Conservation (phyloP, 2,329 filamentous ascomycete genomes). For the Scorias spongiosa region DNA sequence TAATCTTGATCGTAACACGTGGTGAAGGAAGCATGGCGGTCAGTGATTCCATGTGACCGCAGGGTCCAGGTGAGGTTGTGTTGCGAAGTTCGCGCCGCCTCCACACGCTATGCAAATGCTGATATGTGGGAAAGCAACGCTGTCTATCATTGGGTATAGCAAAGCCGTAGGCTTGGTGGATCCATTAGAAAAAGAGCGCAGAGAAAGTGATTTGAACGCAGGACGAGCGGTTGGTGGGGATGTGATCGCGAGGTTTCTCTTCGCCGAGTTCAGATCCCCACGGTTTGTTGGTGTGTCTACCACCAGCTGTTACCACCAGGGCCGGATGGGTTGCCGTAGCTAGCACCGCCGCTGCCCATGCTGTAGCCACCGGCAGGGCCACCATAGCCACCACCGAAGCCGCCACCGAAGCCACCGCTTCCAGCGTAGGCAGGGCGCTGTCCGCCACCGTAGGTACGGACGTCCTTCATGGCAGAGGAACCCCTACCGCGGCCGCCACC, state of each 20-base stretch:
- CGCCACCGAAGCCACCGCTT: constrained; percentile 32
- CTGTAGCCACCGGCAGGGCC: constrained; percentile 24
- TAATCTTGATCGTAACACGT: neutral
- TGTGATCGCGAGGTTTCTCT: no score
- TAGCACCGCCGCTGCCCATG: constrained; percentile 25
- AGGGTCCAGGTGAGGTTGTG: neutral
- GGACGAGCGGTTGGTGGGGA: no score
- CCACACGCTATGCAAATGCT: constrained; percentile 5
- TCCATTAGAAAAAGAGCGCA: constrained; percentile 3
- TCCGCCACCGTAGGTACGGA: constrained; percentile 45
- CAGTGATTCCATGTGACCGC: neutral
- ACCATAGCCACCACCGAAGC: constrained; percentile 26
- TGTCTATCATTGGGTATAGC: constrained; percentile 29
- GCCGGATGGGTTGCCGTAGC: constrained; percentile 57
- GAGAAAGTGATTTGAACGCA: no score
- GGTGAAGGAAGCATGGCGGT: neutral
- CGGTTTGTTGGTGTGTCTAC: constrained; percentile 24
- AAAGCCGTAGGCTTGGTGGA: constrained; percentile 7
- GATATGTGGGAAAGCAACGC: constrained; percentile 26
- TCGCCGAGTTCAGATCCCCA: no score
- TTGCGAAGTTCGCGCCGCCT: constrained; percentile 4
- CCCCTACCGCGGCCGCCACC: constrained; percentile 64
- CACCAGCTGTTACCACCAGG: constrained; percentile 47
- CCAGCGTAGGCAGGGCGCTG: constrained; percentile 46
- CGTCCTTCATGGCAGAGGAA: constrained; percentile 62